A percentile compares a stretch with the other conserved stretches of the same genome.
These are phyloP conservation scores for Jatropha podagrica DNA, from an alignment of 441 rosid species.

Conservation along the genomic window DNA sequence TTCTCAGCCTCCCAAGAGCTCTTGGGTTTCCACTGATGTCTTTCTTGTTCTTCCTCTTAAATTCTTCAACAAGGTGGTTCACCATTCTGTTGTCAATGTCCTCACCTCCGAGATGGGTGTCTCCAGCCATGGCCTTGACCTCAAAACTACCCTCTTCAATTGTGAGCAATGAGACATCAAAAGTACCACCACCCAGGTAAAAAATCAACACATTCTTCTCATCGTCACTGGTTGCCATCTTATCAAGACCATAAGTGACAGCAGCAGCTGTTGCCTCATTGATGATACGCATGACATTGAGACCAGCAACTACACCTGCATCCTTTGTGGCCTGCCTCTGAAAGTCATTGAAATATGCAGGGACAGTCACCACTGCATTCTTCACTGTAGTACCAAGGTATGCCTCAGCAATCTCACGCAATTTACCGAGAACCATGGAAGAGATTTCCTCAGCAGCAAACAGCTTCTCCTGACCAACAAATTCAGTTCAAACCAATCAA, in stretches of 20 bases:
- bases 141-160: conserved; percentile 57
- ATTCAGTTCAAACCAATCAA: too few relatives aligned
- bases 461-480: conserved; percentile 37
- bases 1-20: too few relatives aligned
- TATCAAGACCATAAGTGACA: too few relatives aligned
- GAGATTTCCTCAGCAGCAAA: conserved; percentile 55
- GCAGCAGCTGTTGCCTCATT: too few relatives aligned
- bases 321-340: conserved; percentile 57
- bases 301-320: too few relatives aligned
- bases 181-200: conserved; percentile 49
- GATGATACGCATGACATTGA: too few relatives aligned
- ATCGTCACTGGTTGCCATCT: too few relatives aligned
- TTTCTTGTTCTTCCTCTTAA: conserved; percentile 2
- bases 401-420: conserved; percentile 74
- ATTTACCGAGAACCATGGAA: conserved; percentile 58
- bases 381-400: conserved; percentile 51
- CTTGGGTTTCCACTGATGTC: too few relatives aligned
- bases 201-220: too few relatives aligned
- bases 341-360: conserved; percentile 67
- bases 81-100: conserved; percentile 70
- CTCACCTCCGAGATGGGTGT: conserved; percentile 58
- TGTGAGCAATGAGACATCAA: conserved; percentile 65
- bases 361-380: conserved; percentile 70
- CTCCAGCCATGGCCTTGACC: conserved; percentile 58
- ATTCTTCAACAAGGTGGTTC: conserved; percentile 62